Evolutionary conservation across 140 eudicot species (phyloP), one percentile per base, ranked within the genome.

Genomic region (Cichorium intybus): DNA sequence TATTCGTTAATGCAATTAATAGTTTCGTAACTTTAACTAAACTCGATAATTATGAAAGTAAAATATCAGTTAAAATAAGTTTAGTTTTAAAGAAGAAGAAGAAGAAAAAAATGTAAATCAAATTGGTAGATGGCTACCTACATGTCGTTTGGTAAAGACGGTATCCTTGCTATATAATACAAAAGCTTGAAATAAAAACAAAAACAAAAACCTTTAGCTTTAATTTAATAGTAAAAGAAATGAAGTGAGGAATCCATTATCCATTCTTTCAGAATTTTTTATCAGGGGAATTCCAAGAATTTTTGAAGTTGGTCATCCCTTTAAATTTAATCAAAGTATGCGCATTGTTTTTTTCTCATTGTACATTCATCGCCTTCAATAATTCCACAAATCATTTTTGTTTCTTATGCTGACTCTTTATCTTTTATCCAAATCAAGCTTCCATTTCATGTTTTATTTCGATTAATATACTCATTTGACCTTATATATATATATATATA

Each of bases 291-390:
- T 31, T 57, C 63, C 46, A 50, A 50, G 15, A 71, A 18, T 7
- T 35, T 53, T 71, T 49, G 21, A 70, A n/a, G 45, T 48, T 9
- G 54, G 65, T 68, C 56, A 9, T 37, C 37, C 12, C 64, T 41
- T 68, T 41, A 8, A 2, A 14, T 55, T 56, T 15, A 14, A 43
- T 0, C 10, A 0, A 2, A 43, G 17, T 39, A 53, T 35, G 16
- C 35, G 37, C 24, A 61, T 33, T 26, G 35, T 24, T 60, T 50
- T 37, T 50, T 26, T 53, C 46, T 62, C 57, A 69, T 58, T 45
- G n/a, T n/a, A n/a, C 58, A 45, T 56, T 68, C 18, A 50, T 24
- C 33, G 55, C 24, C 56, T 61, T 71, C 33, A 60, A 71, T 71
- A 71, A 60, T 71, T 60, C 29, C 48, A 60, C 23, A 16, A 49